Evolutionary conservation across 805 yeast species (phyloP), one percentile per base, ranked within the genome.

Genomic region (Sugiyamaella floridensis): DNA sequence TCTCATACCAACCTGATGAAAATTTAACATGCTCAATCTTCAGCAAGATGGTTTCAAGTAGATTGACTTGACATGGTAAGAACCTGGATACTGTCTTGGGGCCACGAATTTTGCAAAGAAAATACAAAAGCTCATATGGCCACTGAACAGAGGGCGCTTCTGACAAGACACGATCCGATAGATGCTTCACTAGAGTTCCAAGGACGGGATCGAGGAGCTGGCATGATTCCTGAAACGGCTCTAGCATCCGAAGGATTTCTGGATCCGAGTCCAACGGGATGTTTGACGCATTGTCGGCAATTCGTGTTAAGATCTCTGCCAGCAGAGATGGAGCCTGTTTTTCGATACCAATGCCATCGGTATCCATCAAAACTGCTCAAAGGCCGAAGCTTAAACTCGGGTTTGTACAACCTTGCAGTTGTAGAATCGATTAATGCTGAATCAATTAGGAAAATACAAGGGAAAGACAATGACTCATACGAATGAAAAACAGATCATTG

Each of bases 91-190:
- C 71, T 12, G 76, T 71, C 65, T 86, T 86, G 57, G 79, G 70
- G 0, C 87, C 86, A 42, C 92, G 70, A 7, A 87, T 76, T 61
- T 85, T 87, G 22, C 82, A 69, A 16, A 89, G 67, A 7, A 71
- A 71, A 65, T 89, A 89, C 47, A 84, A 72, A 0, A 81, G 63
- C 34, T 68, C 61, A 3, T 70, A 58, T 46, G 58, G 55, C 64
- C 63, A 54, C 14, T 20, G 4, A 5, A 32, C 40, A 9, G 7
- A 8, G 2, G n/a, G 20, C n/a, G 47, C 26, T 10, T 40, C 34
- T 8, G 12, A 14, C 7, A 43, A 16, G 9, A 44, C 34, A 40
- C 43, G 22, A 9, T 45, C 43, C 11, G 34, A 37, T 10, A 45
- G 43, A 43, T 40, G 47, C 28, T 43, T 40, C n/a, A 57, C 54